Base-by-base conservation (phyloP, 306 rosid species). In the Carpinus viminea region DNA sequence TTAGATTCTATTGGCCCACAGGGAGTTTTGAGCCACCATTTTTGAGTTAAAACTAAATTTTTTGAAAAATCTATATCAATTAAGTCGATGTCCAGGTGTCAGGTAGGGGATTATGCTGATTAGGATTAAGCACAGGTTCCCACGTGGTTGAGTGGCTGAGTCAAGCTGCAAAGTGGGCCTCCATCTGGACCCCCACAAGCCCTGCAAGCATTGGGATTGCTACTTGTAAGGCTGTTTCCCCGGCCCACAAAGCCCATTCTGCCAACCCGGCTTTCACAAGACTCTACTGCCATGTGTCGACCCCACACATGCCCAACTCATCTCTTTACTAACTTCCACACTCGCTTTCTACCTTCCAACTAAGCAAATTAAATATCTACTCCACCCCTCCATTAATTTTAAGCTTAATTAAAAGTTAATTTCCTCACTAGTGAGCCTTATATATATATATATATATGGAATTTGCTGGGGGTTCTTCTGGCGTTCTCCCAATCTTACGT, bases 231-330 rank as follows among this genome's bases (percentile, higher is more conserved):
- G 89, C 76, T 81, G 80, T 26, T 84, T 69, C 8, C 48, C n/a
- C 34, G 85, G 84, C 61, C 88, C 92, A 87, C 90, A 64, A 57
- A 78, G 86, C 90, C 92, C 96, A 89, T 92, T 73, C 90, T 31
- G 82, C 93, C 92, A 83, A 81, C 90, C 60, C 47, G 71, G 54
- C 26, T 79, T 66, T 72, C 65, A 47, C 81, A 79, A 79, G 62
- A 43, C 76, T 50, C 43, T 66, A 68, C 65, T 78, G 81, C 80
- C 89, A 75, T 41, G 82, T 81, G 73, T 75, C 17, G 84, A 81
- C 8, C 89, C 88, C 85, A 81, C 86, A 10, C 72, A 51, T 82
- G 72, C 60, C 83, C 83, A 65, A 78, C 76, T 17, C 68, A 64
- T 34, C n/a, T 78, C 56, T 74, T 72, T 55, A 3, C 73, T 70